phyloP scores from a whole-genome alignment of 352 stramenopile species.

The Halophytophthora batemanensis region DNA sequence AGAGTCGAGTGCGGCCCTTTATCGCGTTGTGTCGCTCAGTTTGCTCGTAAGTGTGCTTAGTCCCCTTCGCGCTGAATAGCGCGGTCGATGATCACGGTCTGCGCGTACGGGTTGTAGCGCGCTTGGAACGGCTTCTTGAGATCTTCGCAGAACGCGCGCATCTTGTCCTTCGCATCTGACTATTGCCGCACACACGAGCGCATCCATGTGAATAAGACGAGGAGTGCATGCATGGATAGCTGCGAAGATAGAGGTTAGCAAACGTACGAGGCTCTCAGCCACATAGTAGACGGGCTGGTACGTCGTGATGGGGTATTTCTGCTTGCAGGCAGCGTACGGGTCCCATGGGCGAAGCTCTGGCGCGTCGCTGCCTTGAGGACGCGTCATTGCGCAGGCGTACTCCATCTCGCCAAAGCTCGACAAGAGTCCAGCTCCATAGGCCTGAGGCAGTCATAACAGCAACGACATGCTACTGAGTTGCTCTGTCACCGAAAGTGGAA shows the following conservation, averaged over 20 bases:
- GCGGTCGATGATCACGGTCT: constrained; percentile 80
- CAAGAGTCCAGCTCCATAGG: constrained; percentile 95
- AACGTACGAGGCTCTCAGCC: constrained; percentile 88
- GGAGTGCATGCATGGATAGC: not conserved
- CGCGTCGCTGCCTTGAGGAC: constrained; percentile 52
- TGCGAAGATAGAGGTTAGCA: not conserved
- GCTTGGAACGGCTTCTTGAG: constrained; percentile 95
- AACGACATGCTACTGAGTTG: not conserved
- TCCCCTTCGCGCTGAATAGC: constrained; percentile 65
- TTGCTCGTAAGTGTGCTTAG: not conserved
- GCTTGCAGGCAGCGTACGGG: constrained; percentile 88
- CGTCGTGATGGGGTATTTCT: constrained; percentile 97
- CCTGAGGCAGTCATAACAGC: constrained; percentile 26
- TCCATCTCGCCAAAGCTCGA: constrained; percentile 97
- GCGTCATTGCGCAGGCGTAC: constrained; percentile 87
- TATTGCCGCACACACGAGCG: constrained; percentile 8
- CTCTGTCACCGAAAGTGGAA: not conserved
- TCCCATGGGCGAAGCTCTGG: constrained; percentile 94
- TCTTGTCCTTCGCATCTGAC: constrained; percentile 91
- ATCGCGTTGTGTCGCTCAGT: not conserved
- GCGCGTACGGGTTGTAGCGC: constrained; percentile 92
- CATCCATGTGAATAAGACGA: not conserved
- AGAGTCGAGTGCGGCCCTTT: too few species aligned
- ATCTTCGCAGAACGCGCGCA: constrained; percentile 94
- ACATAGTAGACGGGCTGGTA: constrained; percentile 98